Percentiles rank a stretch among this genome's conserved stretches.
Conservation (phyloP, 2,329 filamentous ascomycete genomes). For the Hirsutella thompsonii region DNA sequence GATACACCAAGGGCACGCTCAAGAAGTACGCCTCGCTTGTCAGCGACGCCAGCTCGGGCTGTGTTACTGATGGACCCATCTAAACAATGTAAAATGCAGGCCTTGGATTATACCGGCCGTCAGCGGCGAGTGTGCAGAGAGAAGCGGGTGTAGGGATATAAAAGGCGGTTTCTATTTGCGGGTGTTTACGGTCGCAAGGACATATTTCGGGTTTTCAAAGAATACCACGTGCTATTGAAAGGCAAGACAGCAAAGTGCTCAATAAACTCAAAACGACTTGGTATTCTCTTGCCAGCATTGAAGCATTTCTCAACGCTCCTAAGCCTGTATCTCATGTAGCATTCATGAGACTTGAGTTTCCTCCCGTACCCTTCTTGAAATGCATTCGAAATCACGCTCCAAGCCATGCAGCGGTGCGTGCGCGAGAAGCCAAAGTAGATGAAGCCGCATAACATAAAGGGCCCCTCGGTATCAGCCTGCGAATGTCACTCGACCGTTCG, state of each 20-base stretch:
- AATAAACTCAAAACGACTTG: neutral
- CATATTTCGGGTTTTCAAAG: too few species aligned
- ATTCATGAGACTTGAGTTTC: too few species aligned
- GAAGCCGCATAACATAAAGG: too few species aligned
- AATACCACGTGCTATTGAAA: neutral
- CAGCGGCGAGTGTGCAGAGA: neutral
- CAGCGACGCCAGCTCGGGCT: constrained; percentile 45
- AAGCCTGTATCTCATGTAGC: too few species aligned
- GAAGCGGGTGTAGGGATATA: neutral
- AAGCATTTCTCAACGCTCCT: too few species aligned
- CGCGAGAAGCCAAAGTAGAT: too few species aligned
- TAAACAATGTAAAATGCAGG: constrained; percentile 1
- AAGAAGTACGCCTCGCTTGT: constrained; percentile 55
- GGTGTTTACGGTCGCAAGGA: neutral
- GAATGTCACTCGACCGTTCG: too few species aligned
- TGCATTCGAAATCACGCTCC: too few species aligned
- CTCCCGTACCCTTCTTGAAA: too few species aligned
- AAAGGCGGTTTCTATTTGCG: neutral
- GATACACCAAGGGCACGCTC: constrained; percentile 50
- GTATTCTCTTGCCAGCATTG: too few species aligned
- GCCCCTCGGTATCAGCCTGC: too few species aligned
- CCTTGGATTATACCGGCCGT: neutral
- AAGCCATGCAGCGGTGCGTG: too few species aligned
- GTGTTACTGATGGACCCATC: constrained; percentile 36
- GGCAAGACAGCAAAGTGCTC: neutral